phyloP scores from a whole-genome alignment of 2,329 filamentous ascomycete genomes.

The Xylariaceae sp. region DNA sequence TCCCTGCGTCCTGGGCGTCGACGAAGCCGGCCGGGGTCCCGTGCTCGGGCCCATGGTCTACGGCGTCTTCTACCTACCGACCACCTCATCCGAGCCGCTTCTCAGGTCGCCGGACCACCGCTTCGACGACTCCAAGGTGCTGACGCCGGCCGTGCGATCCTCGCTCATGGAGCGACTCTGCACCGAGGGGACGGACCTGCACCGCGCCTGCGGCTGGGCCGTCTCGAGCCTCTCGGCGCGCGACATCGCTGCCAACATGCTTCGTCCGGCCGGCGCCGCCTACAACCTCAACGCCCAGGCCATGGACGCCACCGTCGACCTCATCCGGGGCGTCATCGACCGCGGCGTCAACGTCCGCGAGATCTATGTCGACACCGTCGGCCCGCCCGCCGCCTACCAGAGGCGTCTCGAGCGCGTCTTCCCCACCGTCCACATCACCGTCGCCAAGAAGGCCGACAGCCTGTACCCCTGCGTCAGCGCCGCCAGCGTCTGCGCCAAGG shows the following conservation, averaged over 20 bases:
- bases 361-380: slow-evolving; percentile 94
- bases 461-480: slow-evolving; percentile 90
- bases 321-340: slow-evolving; percentile 73
- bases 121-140: slow-evolving; percentile 93
- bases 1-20: slow-evolving; percentile 77
- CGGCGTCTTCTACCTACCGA: slow-evolving; percentile 68
- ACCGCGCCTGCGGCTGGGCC: slow-evolving; percentile 68
- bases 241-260: slow-evolving; percentile 76
- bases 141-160: slow-evolving; percentile 74
- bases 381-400: slow-evolving; percentile 77
- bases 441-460: slow-evolving; percentile 88
- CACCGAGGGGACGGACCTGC: slow-evolving; percentile 48
- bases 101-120: slow-evolving; percentile 73
- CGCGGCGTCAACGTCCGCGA: slow-evolving; percentile 77
- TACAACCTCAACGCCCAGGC: slow-evolving; percentile 97
- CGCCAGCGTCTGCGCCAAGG: slow-evolving; percentile 91
- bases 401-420: slow-evolving; percentile 78
- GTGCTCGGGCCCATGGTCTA: slow-evolving; percentile 82
- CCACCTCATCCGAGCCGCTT: slow-evolving; percentile 63
- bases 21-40: slow-evolving; percentile 89
- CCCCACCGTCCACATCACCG: slow-evolving; percentile 67
- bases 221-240: slow-evolving; percentile 73
- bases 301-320: slow-evolving; percentile 79
- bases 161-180: slow-evolving; percentile 66
- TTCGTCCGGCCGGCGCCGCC: slow-evolving; percentile 48